Evolutionary conservation across 2,329 filamentous ascomycete genomes (phyloP), one percentile per base, ranked within the genome.

Genomic region (Colletotrichum acutatum): DNA sequence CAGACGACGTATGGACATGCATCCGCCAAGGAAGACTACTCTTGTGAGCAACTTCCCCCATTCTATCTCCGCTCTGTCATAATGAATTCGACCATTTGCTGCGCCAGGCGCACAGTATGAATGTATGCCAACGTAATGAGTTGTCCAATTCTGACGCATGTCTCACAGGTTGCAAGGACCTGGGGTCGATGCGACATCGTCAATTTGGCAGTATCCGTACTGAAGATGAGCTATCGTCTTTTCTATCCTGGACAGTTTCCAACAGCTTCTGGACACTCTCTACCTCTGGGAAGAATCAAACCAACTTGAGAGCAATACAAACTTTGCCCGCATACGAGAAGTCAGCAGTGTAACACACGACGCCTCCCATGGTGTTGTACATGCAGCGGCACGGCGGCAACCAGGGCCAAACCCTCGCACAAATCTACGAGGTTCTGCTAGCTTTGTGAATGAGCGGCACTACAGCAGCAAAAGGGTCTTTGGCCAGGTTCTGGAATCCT

Each of bases 61-160:
- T 65, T 57, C 52, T 30, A 61, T 56, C 56, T 52, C 71, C 71
- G 28, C 70, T 72, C 60, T 58, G 70, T 57, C 54, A 63, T 71
- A 30, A 60, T 60, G 61, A 62, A 66, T 37, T 66, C 56, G 30
- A 49, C 71, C 66, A 22, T 46, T 68, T 61, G 66, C 56, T 37
- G 58, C 66, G 56, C 52, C 68, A 68, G 49, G 57, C 53, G 58
- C 62, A 52, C 71, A 67, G 46, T 61, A 61, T 74, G 71, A 74
- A 74, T 75, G 65, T 58, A 58, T 74, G 42, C 52, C 37, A 72
- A 62, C 37, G 62, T 72, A 54, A 46, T 75, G 74, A 76, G 71
- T 64, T 76, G 74, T 74, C 66, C 68, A 74, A 65, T 59, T 64
- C 71, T 76, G 62, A 72, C 75, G 75, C 75, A 76, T 61, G 68